phyloP scores from a whole-genome alignment of 2,329 filamentous ascomycete genomes.

The Ophiocordyceps camponoti-leonardi region DNA sequence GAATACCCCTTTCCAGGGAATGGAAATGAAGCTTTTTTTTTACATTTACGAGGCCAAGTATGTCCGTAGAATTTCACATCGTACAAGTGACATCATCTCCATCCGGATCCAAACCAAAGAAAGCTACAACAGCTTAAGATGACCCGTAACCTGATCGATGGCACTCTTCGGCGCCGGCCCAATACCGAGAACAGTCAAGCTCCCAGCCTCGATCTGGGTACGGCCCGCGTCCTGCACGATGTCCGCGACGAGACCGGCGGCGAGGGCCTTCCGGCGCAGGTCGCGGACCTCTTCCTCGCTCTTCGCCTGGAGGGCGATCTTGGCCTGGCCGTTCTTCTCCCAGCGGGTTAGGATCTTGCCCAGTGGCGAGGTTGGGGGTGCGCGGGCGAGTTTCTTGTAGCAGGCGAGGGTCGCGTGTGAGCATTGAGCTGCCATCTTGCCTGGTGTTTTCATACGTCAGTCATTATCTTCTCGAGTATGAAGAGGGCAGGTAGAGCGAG shows the following conservation, averaged over 20 bases:
- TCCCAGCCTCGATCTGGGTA: conserved; percentile 90
- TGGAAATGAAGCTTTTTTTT: no score
- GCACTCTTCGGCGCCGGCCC: conserved; percentile 69
- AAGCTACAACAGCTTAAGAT: conserved; percentile 60
- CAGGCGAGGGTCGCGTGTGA: conserved; percentile 93
- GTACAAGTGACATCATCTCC: no score
- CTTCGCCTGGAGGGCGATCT: conserved; percentile 83
- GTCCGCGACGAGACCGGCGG: conserved; percentile 71
- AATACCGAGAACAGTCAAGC: conserved; percentile 78
- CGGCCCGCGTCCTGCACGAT: conserved; percentile 90
- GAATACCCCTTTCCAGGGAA: conserved; percentile 4
- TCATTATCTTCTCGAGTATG: no score
- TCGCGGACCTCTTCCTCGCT: conserved; percentile 65
- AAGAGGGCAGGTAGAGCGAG: no score
- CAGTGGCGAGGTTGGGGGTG: conserved; percentile 34
- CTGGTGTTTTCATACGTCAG: conserved; percentile 25
- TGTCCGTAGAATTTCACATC: no score
- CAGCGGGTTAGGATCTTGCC: conserved; percentile 59
- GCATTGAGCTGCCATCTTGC: conserved; percentile 93
- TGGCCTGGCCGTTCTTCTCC: conserved; percentile 77
- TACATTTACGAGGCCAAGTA: no score
- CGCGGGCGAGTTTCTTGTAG: conserved; percentile 64
- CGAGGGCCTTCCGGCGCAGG: conserved; percentile 62
- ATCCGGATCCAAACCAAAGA: no score
- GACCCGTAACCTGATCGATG: conserved; percentile 72